Conservation (phyloP, 257 asterid genomes). For the Datura wrightii region DNA sequence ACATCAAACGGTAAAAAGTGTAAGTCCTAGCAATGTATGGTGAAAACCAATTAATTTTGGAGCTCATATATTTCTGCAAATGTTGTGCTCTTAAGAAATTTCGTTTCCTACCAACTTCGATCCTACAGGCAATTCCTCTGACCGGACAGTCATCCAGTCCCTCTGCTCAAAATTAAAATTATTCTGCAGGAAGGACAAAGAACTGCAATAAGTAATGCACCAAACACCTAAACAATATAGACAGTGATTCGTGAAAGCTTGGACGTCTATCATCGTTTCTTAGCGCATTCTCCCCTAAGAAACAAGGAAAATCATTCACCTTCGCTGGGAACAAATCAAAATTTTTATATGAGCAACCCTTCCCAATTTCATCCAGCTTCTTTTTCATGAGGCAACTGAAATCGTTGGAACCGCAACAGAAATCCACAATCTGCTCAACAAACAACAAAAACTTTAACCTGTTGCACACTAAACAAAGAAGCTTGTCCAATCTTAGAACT, state of each 20-base stretch:
- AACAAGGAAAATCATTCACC: slow-evolving; percentile 46
- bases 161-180: slow-evolving; percentile 81
- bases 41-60: background rate
- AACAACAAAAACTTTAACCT: slow-evolving; percentile 22
- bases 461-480: background rate
- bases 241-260: background rate
- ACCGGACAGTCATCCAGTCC: slow-evolving; percentile 75
- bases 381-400: slow-evolving; percentile 83
- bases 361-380: slow-evolving; percentile 72
- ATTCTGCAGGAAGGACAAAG: slow-evolving; percentile 55
- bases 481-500: background rate
- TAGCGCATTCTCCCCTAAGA: slow-evolving; percentile 23
- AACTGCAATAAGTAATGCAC: slow-evolving; percentile 15
- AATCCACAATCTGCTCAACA: slow-evolving; percentile 81
- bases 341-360: slow-evolving; percentile 70
- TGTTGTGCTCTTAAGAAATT: slow-evolving; percentile 24
- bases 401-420: slow-evolving; percentile 92
- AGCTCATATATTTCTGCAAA: slow-evolving; percentile 12
- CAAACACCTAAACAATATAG: background rate
- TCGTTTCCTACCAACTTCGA: slow-evolving; percentile 68
- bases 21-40: slow-evolving; percentile 26
- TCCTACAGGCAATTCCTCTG: slow-evolving; percentile 69
- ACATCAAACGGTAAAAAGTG: slow-evolving; percentile 35
- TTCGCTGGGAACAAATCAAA: slow-evolving; percentile 70
- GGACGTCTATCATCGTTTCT: slow-evolving; percentile 8